Percentiles rank a stretch among this genome's conserved stretches.
Conservation (phyloP, 306 rosid genomes). For the Ormosia emarginata region DNA sequence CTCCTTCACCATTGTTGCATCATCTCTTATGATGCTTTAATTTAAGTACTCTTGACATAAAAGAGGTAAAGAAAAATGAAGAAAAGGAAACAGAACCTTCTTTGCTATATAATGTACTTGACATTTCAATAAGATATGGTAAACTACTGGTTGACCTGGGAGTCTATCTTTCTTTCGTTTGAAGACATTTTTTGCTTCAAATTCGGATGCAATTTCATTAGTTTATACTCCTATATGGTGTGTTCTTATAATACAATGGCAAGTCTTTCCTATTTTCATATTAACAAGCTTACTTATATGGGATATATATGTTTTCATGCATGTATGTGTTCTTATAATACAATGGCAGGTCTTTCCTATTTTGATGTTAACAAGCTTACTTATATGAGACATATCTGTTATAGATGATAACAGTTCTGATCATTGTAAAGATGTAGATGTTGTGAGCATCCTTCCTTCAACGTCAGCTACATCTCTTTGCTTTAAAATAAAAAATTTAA, state of each 20-base stretch:
- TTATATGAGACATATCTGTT: not conserved
- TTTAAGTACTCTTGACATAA: not conserved
- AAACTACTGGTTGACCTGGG: not conserved
- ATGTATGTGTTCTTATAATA: not conserved
- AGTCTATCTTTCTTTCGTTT: not conserved
- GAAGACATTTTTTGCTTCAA: not conserved
- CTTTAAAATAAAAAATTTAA: too few species aligned
- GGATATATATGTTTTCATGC: not conserved
- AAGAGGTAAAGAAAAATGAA: not conserved
- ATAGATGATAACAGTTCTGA: slow-evolving; percentile 72
- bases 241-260: not conserved
- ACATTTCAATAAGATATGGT: not conserved
- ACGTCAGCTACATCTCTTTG: slow-evolving; percentile 38
- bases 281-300: not conserved
- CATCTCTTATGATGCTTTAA: not conserved
- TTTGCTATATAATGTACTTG: not conserved
- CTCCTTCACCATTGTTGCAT: not conserved
- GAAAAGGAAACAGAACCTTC: not conserved
- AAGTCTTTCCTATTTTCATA: not conserved
- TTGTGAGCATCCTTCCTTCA: slow-evolving; percentile 71
- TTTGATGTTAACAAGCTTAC: not conserved
- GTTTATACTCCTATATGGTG: not conserved
- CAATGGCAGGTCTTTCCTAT: not conserved
- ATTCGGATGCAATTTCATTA: not conserved
- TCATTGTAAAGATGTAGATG: slow-evolving; percentile 77